A percentile compares a stretch with the other conserved stretches of the same genome.
These are phyloP conservation scores for Penicillium salamii DNA, from an alignment of 495 filamentous ascomycete genomes.

Conservation along the genomic window DNA sequence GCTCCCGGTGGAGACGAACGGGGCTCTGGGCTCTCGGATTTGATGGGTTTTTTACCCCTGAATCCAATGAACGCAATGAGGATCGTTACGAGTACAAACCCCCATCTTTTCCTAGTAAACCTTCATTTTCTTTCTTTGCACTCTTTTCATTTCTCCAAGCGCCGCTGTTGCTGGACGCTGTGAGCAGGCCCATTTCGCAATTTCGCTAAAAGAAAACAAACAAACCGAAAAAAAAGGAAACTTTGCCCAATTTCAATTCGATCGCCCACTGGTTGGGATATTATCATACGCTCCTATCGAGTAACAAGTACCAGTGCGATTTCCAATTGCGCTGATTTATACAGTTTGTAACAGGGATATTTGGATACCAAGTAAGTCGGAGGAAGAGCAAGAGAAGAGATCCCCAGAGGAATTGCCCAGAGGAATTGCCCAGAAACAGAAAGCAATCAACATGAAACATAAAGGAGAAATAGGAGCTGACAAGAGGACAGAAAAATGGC, in stretches of 20 bases:
- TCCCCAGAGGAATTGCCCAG: neutral
- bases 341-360: neutral
- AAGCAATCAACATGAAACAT: neutral
- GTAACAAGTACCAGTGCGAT: neutral
- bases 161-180: constrained; percentile 42
- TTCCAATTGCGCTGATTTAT: constrained; percentile 6
- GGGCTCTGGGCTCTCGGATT: constrained; percentile 12
- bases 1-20: constrained; percentile 21
- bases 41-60: constrained; percentile 27
- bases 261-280: constrained; percentile 28
- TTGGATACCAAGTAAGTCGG: too few relatives aligned
- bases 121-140: constrained; percentile 11
- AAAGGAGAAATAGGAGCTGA: neutral
- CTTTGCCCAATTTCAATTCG: constrained; percentile 21
- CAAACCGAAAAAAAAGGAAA: constrained; percentile 9
- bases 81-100: neutral
- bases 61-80: too few relatives aligned
- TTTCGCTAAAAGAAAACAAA: constrained; percentile 18
- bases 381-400: neutral
- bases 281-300: neutral
- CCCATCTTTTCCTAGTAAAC: neutral
- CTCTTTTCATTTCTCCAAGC: constrained; percentile 31
- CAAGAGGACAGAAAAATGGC: constrained; percentile 15
- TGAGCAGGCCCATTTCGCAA: constrained; percentile 40
- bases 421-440: too few relatives aligned